These are phyloP conservation scores for Cicer pinnatifidum DNA, from an alignment of 306 rosid species.

Conservation along the genomic window DNA sequence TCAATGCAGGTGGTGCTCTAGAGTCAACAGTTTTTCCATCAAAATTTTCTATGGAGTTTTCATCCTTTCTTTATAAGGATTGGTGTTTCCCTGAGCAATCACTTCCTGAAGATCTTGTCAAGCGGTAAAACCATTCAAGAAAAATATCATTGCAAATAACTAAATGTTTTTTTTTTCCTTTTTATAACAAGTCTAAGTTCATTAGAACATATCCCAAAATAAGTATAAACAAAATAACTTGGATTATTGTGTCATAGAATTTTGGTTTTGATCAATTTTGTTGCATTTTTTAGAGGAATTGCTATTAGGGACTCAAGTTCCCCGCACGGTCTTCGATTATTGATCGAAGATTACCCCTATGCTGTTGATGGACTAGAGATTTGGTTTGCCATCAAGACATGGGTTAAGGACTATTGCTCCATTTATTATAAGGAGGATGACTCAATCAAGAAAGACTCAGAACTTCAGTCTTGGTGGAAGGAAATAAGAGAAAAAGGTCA, in stretches of 20 bases:
- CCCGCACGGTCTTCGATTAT: slow-evolving; percentile 49
- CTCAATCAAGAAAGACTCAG: slow-evolving; percentile 38
- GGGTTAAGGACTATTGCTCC: slow-evolving; percentile 59
- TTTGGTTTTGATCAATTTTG: slow-evolving; percentile 20
- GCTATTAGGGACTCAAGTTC: slow-evolving; percentile 53
- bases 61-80: slow-evolving; percentile 66
- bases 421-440: slow-evolving; percentile 52
- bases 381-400: slow-evolving; percentile 61
- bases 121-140: slow-evolving; percentile 62
- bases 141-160: background rate
- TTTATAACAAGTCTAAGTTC: background rate
- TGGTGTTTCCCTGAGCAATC: slow-evolving; percentile 81
- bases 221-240: background rate
- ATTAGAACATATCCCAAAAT: background rate
- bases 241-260: slow-evolving; percentile 7
- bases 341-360: slow-evolving; percentile 63
- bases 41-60: slow-evolving; percentile 73
- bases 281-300: slow-evolving; percentile 57
- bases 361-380: slow-evolving; percentile 67
- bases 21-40: slow-evolving; percentile 67
- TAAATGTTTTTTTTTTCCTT: background rate
- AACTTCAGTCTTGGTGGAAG: slow-evolving; percentile 69
- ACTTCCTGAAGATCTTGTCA: slow-evolving; percentile 72
- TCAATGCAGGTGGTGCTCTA: slow-evolving; percentile 71
- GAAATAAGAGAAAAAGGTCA: slow-evolving; percentile 60